These are phyloP conservation scores for Agapanthus africanus DNA, from an alignment of 106 monocot genomes.

Conservation along the genomic window DNA sequence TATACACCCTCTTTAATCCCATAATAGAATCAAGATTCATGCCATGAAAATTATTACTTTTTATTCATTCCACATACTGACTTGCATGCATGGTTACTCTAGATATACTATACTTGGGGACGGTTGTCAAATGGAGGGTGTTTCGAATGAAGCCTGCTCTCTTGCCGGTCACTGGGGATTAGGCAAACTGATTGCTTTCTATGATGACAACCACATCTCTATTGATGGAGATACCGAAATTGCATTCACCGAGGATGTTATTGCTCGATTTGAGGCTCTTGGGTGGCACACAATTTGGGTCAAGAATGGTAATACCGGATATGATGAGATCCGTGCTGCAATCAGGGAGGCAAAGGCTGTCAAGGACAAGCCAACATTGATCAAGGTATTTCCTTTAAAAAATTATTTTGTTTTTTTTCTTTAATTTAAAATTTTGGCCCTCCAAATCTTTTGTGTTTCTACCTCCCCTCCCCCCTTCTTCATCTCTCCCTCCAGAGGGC, in stretches of 20 bases:
- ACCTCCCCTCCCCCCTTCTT: too few relatives aligned
- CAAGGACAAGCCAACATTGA: conserved; percentile 43
- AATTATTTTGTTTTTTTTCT: neutral
- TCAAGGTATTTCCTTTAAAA: neutral
- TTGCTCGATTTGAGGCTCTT: conserved; percentile 61
- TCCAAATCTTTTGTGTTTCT: too few relatives aligned
- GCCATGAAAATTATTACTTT: too few relatives aligned
- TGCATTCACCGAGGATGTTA: conserved; percentile 83
- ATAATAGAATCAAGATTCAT: neutral
- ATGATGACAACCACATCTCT: conserved; percentile 90
- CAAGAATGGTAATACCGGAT: conserved; percentile 76
- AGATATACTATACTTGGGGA: conserved; percentile 74
- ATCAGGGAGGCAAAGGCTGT: conserved; percentile 77
- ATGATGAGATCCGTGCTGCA: conserved; percentile 79
- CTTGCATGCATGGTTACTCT: neutral
- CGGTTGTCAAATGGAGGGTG: conserved; percentile 83
- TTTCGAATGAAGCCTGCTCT: conserved; percentile 75
- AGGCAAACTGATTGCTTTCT: conserved; percentile 79
- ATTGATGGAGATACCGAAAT: conserved; percentile 79
- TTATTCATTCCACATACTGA: neutral
- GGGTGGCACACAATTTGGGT: conserved; percentile 95
- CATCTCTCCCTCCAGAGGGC: too few relatives aligned
- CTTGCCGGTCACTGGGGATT: conserved; percentile 89
- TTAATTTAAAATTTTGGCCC: too few relatives aligned
- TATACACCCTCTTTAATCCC: neutral